These are phyloP conservation scores for Podospora pseudopauciseta DNA, from an alignment of 495 filamentous ascomycete genomes.

Conservation along the genomic window DNA sequence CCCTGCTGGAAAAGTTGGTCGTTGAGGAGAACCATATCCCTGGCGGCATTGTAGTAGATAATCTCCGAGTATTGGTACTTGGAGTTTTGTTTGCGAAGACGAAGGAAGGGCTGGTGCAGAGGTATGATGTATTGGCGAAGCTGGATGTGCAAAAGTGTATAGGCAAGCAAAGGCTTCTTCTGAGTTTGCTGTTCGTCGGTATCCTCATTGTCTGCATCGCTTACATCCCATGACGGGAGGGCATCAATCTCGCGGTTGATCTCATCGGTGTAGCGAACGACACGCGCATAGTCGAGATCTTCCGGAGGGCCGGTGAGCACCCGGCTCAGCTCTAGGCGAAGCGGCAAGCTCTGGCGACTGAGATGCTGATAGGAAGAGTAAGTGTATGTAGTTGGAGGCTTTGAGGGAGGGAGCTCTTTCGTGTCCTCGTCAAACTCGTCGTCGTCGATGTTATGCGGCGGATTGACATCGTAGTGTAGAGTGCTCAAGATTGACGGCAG, in stretches of 20 bases:
- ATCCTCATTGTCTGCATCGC: slow-evolving; percentile 7
- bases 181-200: slow-evolving; percentile 8
- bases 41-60: slow-evolving; percentile 45
- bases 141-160: slow-evolving; percentile 42
- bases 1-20: slow-evolving; percentile 40
- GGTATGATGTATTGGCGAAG: slow-evolving; percentile 44
- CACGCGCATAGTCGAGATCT: slow-evolving; percentile 40
- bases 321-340: slow-evolving; percentile 42
- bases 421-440: slow-evolving; percentile 44
- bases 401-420: slow-evolving; percentile 34
- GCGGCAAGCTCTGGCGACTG: slow-evolving; percentile 36
- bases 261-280: slow-evolving; percentile 44
- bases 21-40: slow-evolving; percentile 44
- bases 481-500: slow-evolving; percentile 47
- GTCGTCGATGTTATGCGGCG: slow-evolving; percentile 44
- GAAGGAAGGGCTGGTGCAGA: slow-evolving; percentile 43
- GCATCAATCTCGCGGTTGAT: slow-evolving; percentile 43
- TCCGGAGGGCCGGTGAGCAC: slow-evolving; percentile 34
- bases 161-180: slow-evolving; percentile 38
- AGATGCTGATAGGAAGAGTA: slow-evolving; percentile 42
- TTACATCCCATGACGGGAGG: slow-evolving; percentile 42
- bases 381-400: slow-evolving; percentile 36
- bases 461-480: slow-evolving; percentile 37
- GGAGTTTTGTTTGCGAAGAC: slow-evolving; percentile 38
- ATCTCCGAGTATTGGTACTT: slow-evolving; percentile 47